Conservation (phyloP, 345 rosid species). For the Trapa bicornis region DNA sequence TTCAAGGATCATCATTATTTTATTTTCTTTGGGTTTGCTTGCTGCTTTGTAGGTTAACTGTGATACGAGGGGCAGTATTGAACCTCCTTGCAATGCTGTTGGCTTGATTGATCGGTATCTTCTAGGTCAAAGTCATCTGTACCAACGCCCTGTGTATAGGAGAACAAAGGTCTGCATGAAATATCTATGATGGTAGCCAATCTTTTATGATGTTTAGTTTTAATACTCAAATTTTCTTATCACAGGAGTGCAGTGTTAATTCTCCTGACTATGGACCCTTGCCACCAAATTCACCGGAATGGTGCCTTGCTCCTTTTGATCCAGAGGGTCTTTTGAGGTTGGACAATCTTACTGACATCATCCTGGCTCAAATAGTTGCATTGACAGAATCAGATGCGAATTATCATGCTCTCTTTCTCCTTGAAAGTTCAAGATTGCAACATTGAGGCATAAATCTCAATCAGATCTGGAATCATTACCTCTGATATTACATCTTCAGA, state of each 20-base stretch:
- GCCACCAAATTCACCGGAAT: constrained; percentile 40
- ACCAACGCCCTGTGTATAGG: constrained; percentile 38
- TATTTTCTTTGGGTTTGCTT: neutral
- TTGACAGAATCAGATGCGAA: neutral
- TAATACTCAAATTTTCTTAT: neutral
- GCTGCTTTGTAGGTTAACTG: constrained; percentile 30
- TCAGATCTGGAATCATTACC: constrained; percentile 1
- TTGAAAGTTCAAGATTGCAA: neutral
- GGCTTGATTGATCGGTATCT: constrained; percentile 37
- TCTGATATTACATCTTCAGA: neutral
- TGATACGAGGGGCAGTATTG: constrained; percentile 42
- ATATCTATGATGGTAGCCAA: neutral
- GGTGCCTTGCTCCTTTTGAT: constrained; percentile 60
- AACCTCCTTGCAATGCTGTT: constrained; percentile 52
- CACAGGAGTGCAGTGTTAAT: constrained; percentile 51
- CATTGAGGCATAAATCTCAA: neutral
- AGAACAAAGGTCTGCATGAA: constrained; percentile 31
- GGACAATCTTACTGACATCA: neutral
- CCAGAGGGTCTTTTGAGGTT: constrained; percentile 54
- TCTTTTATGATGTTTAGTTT: constrained; percentile 5
- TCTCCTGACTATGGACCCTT: constrained; percentile 51
- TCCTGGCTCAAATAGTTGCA: neutral
- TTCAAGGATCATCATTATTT: neutral
- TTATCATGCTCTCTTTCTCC: neutral
- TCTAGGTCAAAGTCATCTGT: constrained; percentile 41